A percentile compares a stretch with the other conserved stretches of the same genome.
Conservation (phyloP, 2,329 filamentous ascomycete species). For the Aspergillus sp. region DNA sequence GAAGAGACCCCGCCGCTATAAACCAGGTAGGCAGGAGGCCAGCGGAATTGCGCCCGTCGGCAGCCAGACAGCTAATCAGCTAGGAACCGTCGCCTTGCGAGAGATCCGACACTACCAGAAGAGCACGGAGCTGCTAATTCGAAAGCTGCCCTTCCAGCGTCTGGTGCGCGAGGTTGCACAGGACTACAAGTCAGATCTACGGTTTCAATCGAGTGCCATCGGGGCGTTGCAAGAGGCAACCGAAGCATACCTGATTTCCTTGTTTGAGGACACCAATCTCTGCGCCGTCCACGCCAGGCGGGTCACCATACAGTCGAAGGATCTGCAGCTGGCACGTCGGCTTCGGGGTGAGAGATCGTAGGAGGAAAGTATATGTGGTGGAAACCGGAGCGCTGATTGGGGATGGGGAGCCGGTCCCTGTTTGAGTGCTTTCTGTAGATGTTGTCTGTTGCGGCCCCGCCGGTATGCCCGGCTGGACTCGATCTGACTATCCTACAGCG, state of each 20-base stretch:
- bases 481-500: no score
- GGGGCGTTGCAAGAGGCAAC: conserved; percentile 97
- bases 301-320: conserved; percentile 92
- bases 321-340: conserved; percentile 93
- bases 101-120: conserved; percentile 99
- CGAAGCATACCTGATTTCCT: conserved; percentile 96
- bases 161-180: conserved; percentile 95
- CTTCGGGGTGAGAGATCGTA: conserved; percentile 92
- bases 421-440: no score
- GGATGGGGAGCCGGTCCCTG: no score
- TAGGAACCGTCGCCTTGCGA: conserved; percentile 87
- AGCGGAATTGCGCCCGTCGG: not conserved
- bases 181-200: conserved; percentile 91
- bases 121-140: conserved; percentile 91
- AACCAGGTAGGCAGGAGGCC: conserved; percentile 62
- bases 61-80: conserved; percentile 25
- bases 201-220: conserved; percentile 98
- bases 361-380: no score
- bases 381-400: no score
- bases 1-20: conserved; percentile 91
- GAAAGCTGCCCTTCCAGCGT: conserved; percentile 97
- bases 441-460: no score
- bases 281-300: conserved; percentile 99
- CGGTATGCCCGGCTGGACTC: no score
- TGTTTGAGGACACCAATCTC: conserved; percentile 97